Percentiles rank a stretch among this genome's conserved stretches.
These are phyloP conservation scores for Tylopilus balloui DNA, from an alignment of 768 basidiomycete species.

Conservation along the genomic window DNA sequence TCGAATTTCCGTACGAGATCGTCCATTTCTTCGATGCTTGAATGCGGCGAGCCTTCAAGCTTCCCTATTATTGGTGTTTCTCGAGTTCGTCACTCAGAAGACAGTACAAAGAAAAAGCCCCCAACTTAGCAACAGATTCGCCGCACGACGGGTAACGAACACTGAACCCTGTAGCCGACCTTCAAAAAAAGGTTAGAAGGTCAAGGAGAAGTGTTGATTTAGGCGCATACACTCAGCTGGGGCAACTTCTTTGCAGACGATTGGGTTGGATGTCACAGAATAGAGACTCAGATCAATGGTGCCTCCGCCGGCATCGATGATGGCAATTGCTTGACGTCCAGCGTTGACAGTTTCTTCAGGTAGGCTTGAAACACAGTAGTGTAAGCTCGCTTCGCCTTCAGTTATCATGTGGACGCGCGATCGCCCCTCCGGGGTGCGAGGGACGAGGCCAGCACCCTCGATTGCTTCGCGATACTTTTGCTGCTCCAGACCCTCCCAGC, in stretches of 20 bases:
- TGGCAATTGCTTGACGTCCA: conserved; percentile 33
- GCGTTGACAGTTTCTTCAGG: neutral
- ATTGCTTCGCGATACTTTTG: conserved; percentile 20
- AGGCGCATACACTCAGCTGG: conserved; percentile 25
- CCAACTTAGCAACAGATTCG: conserved; percentile 32
- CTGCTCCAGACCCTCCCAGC: conserved; percentile 21
- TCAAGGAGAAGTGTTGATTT: neutral
- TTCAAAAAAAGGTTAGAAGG: conserved; percentile 8
- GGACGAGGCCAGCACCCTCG: conserved; percentile 21
- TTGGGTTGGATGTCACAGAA: conserved; percentile 19
- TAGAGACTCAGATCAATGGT: conserved; percentile 37
- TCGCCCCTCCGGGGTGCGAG: conserved; percentile 2
- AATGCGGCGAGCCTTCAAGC: conserved; percentile 3
- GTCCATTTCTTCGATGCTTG: neutral
- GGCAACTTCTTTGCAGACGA: conserved; percentile 31
- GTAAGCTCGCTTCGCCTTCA: conserved; percentile 24
- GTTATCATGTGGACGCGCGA: conserved; percentile 20
- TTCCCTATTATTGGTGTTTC: conserved; percentile 7
- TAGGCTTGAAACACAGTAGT: conserved; percentile 41
- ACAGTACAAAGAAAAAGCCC: neutral
- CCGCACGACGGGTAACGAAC: conserved; percentile 42
- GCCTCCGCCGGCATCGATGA: conserved; percentile 43
- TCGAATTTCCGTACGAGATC: conserved; percentile 7
- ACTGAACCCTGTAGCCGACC: conserved; percentile 45
- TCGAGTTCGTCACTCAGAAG: neutral